Evolutionary conservation across 2,329 filamentous ascomycete species (phyloP).

Genomic region (Trichoderma sp.): DNA sequence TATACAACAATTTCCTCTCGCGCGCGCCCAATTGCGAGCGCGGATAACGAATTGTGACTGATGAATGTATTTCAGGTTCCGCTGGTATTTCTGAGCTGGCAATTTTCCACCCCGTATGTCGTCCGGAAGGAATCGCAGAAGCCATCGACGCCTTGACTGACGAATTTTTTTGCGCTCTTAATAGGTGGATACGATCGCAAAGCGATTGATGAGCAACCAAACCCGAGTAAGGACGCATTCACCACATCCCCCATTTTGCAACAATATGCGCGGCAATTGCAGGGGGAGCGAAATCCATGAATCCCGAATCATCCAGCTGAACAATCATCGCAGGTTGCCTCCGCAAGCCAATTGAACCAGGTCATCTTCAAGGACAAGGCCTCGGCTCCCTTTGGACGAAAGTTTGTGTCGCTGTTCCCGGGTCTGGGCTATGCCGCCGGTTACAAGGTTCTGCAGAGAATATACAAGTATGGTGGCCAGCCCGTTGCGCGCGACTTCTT

Average conservation of each 20-base stretch:
- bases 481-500: slow-evolving; percentile 92
- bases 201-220: slow-evolving; percentile 99
- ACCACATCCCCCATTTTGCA: not conserved
- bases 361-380: slow-evolving; percentile 95
- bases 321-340: slow-evolving; percentile 32
- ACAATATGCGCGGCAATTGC: not conserved
- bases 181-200: slow-evolving; percentile 95
- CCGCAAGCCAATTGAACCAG: slow-evolving; percentile 66
- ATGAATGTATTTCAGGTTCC: slow-evolving; percentile 57
- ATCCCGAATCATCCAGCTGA: slow-evolving; percentile 21
- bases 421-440: slow-evolving; percentile 95
- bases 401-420: slow-evolving; percentile 95
- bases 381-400: slow-evolving; percentile 63
- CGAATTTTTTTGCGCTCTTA: slow-evolving; percentile 4
- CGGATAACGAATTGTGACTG: not conserved
- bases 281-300: slow-evolving; percentile 4
- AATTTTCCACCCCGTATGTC: slow-evolving; percentile 81
- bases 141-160: not conserved
- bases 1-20: slow-evolving; percentile 38
- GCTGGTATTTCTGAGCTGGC: slow-evolving; percentile 91
- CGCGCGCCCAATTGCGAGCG: slow-evolving; percentile 4
- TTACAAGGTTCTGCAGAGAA: slow-evolving; percentile 94
- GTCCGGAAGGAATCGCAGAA: slow-evolving; percentile 2
- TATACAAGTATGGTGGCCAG: slow-evolving; percentile 99
- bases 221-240: slow-evolving; percentile 58